Percentiles rank a stretch among this genome's conserved stretches.
These are phyloP conservation scores for Alternaria arborescens DNA, from an alignment of 2,329 filamentous ascomycete species.

Conservation along the genomic window DNA sequence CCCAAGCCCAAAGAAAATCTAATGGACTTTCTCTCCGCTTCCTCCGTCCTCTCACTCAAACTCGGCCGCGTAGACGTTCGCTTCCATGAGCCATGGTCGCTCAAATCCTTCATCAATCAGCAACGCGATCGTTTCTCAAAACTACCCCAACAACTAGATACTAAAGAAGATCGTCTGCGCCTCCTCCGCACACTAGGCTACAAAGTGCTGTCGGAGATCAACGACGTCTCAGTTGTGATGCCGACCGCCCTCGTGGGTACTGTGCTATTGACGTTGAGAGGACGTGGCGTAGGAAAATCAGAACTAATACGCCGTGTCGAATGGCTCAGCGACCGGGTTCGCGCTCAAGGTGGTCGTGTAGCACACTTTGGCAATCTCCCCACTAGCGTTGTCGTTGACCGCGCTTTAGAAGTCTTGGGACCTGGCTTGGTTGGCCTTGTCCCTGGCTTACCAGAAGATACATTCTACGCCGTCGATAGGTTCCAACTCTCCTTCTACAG, in stretches of 20 bases:
- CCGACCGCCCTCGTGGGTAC: conserved; percentile 96
- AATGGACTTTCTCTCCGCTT: conserved; percentile 85
- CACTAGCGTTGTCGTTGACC: conserved; percentile 82
- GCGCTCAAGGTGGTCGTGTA: conserved; percentile 87
- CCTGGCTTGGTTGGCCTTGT: conserved; percentile 85
- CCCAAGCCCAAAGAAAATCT: conserved; percentile 97
- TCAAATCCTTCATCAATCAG: conserved; percentile 80
- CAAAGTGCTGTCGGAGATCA: conserved; percentile 92
- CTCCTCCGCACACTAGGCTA: conserved; percentile 89
- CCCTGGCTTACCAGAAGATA: conserved; percentile 83
- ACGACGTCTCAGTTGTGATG: conserved; percentile 96
- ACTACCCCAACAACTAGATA: conserved; percentile 45
- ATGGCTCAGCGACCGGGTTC: conserved; percentile 85
- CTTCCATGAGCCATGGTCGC: conserved; percentile 95
- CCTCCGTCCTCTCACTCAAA: conserved; percentile 86
- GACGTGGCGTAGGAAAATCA: conserved; percentile 86
- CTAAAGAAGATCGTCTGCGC: conserved; percentile 66
- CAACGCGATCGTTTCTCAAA: conserved; percentile 69
- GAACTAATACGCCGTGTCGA: conserved; percentile 88
- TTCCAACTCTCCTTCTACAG: conserved; percentile 98
- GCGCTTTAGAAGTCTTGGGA: conserved; percentile 89
- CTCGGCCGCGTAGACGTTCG: conserved; percentile 92
- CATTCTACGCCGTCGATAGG: conserved; percentile 89
- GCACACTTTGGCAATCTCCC: conserved; percentile 88
- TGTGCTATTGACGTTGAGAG: conserved; percentile 87